These are phyloP conservation scores for Conidiobolus coronatus DNA, from an alignment of 371 early-diverging fungal genomes.

Conservation along the genomic window DNA sequence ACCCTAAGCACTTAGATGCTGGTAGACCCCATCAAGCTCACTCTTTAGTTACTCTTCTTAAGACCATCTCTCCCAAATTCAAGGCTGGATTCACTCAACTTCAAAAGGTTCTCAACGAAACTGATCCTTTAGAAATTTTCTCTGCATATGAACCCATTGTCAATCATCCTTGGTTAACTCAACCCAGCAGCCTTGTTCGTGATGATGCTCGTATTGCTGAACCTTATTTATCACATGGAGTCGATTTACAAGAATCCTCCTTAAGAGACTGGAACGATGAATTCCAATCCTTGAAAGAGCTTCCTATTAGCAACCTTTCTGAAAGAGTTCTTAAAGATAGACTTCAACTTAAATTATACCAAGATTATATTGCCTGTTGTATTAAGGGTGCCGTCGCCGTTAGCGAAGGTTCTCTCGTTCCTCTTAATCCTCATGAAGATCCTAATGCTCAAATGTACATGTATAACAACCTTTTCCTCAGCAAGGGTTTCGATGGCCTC, in stretches of 20 bases:
- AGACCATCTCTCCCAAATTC: conserved; percentile 45
- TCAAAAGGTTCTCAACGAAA: conserved; percentile 33
- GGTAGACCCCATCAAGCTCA: conserved; percentile 24
- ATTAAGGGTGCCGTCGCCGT: conserved; percentile 63
- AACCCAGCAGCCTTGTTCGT: conserved; percentile 21
- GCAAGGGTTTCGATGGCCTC: conserved; percentile 71
- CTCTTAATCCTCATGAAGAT: conserved; percentile 60
- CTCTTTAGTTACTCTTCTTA: conserved; percentile 42
- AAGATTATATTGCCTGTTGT: conserved; percentile 84
- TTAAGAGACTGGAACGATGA: conserved; percentile 94
- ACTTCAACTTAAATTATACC: conserved; percentile 50
- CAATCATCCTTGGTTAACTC: conserved; percentile 64
- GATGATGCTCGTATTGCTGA: conserved; percentile 47
- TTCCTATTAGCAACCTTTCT: conserved; percentile 45
- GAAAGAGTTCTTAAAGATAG: conserved; percentile 76
- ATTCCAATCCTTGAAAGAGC: conserved; percentile 64
- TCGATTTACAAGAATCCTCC: conserved; percentile 38
- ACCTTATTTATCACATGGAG: conserved; percentile 28
- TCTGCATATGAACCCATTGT: conserved; percentile 37
- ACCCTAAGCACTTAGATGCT: conserved; percentile 28
- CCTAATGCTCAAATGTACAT: conserved; percentile 68
- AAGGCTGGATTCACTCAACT: conserved; percentile 32
- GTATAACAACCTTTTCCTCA: conserved; percentile 87
- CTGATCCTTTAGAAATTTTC: conserved; percentile 62
- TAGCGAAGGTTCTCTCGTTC: conserved; percentile 48